Evolutionary conservation across 2,329 filamentous ascomycete species (phyloP).

Genomic region (Tolypocladium ophioglossoides): DNA sequence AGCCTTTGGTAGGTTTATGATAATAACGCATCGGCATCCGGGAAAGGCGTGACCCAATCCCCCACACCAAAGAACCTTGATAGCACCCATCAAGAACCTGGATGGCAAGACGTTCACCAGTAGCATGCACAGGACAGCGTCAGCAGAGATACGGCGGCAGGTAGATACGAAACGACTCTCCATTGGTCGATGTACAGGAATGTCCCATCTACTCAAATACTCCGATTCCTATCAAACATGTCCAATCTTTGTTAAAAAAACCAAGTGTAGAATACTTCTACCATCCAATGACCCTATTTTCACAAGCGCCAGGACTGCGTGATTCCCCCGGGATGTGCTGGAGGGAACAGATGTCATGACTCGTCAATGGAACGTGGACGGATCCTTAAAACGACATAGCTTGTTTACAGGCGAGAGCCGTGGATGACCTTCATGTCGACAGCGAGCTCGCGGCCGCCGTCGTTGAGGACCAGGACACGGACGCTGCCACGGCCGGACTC

Average conservation of each 20-base stretch:
- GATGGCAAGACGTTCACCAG: background rate
- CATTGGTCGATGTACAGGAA: conserved; percentile 30
- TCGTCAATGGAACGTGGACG: conserved; percentile 5
- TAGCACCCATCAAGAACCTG: background rate
- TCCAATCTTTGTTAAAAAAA: conserved; percentile 19
- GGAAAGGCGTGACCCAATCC: background rate
- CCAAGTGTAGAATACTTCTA: conserved; percentile 10
- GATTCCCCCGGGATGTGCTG: background rate
- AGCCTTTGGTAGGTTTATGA: no score
- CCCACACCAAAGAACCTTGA: background rate
- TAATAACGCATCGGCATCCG: no score
- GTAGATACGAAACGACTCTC: conserved; percentile 18
- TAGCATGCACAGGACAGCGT: background rate
- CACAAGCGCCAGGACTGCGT: conserved; percentile 10
- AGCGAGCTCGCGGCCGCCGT: conserved; percentile 84
- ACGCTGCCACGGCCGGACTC: conserved; percentile 87
- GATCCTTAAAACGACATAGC: background rate
- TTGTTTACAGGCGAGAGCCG: conserved; percentile 52
- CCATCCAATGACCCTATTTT: conserved; percentile 14
- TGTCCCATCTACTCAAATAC: conserved; percentile 30
- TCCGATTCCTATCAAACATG: conserved; percentile 22
- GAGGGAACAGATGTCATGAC: conserved; percentile 1
- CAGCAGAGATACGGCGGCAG: background rate
- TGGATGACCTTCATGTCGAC: conserved; percentile 99
- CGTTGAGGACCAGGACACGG: conserved; percentile 90